Conservation (phyloP, 805 yeast genomes). For the Kazachstania kunashirensis region DNA sequence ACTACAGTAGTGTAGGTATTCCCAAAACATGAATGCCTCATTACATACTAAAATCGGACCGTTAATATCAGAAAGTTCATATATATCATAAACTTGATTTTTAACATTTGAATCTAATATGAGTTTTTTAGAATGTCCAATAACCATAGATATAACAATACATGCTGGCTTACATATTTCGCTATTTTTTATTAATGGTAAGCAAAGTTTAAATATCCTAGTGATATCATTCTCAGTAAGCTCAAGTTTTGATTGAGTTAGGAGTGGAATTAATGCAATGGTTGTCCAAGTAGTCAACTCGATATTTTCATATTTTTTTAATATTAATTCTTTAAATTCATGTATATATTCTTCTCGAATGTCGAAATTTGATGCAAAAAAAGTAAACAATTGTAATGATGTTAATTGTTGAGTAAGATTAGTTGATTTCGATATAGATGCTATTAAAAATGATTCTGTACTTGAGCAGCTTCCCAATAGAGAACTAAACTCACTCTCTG, state of each 20-base stretch:
- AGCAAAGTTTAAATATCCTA: constrained; percentile 24
- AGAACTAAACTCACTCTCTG: constrained; percentile 6
- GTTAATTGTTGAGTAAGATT: constrained; percentile 5
- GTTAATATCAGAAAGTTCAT: constrained; percentile 47
- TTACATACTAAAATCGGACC: constrained; percentile 47
- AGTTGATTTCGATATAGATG: constrained; percentile 9
- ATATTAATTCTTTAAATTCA: constrained; percentile 7
- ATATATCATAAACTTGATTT: constrained; percentile 39
- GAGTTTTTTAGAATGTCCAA: constrained; percentile 13
- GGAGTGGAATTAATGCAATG: constrained; percentile 16
- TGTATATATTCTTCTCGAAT: constrained; percentile 1
- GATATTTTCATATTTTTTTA: constrained; percentile 12
- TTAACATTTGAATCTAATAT: constrained; percentile 33
- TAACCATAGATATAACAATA: constrained; percentile 13
- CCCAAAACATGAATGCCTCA: constrained; percentile 49
- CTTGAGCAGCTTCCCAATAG: constrained; percentile 11
- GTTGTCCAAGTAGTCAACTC: constrained; percentile 15
- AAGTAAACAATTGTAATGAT: constrained; percentile 18
- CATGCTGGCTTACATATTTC: constrained; percentile 20
- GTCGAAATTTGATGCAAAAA: constrained; percentile 8
- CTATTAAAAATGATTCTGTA: constrained; percentile 12
- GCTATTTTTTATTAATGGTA: constrained; percentile 28
- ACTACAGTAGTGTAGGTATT: constrained; percentile 31
- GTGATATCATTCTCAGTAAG: constrained; percentile 11
- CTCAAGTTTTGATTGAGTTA: constrained; percentile 8